phyloP scores from a whole-genome alignment of 805 yeast genomes.

The Starmerella stigmatis region DNA sequence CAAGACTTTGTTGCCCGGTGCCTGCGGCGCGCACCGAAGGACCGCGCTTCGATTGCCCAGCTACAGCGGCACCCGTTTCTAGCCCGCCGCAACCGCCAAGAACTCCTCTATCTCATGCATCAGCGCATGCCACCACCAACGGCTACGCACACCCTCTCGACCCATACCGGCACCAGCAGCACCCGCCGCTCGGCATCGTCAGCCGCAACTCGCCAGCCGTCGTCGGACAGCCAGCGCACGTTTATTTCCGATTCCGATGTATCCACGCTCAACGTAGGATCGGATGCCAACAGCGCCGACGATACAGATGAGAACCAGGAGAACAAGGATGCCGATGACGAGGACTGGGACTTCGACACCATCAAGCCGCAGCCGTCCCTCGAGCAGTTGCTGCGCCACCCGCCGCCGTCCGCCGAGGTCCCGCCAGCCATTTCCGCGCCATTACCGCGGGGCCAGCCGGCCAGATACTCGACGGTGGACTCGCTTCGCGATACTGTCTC shows the following conservation, averaged over 20 bases:
- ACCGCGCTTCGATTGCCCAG: slow-evolving; percentile 53
- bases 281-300: not conserved
- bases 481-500: slow-evolving; percentile 7
- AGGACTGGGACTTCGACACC: slow-evolving; percentile 35
- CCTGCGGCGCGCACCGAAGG: slow-evolving; percentile 55
- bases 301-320: slow-evolving; percentile 11
- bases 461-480: slow-evolving; percentile 3
- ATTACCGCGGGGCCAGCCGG: not conserved
- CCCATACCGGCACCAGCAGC: not conserved
- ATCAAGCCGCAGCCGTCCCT: slow-evolving; percentile 26
- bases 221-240: slow-evolving; percentile 6
- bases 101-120: slow-evolving; percentile 18
- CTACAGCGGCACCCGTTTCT: slow-evolving; percentile 58
- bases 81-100: slow-evolving; percentile 13
- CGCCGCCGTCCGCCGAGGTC: slow-evolving; percentile 7
- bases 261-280: not conserved
- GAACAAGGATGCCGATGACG: too few species aligned
- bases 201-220: not conserved
- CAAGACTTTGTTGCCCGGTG: slow-evolving; percentile 62
- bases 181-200: too few species aligned
- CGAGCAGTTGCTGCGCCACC: slow-evolving; percentile 14
- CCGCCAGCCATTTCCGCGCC: slow-evolving; percentile 8
- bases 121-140: slow-evolving; percentile 12
- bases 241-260: not conserved
- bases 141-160: not conserved